A percentile compares a stretch with the other conserved stretches of the same genome.
phyloP scores from a whole-genome alignment of 1,139 yeast species.

The Diutina siamensis region DNA sequence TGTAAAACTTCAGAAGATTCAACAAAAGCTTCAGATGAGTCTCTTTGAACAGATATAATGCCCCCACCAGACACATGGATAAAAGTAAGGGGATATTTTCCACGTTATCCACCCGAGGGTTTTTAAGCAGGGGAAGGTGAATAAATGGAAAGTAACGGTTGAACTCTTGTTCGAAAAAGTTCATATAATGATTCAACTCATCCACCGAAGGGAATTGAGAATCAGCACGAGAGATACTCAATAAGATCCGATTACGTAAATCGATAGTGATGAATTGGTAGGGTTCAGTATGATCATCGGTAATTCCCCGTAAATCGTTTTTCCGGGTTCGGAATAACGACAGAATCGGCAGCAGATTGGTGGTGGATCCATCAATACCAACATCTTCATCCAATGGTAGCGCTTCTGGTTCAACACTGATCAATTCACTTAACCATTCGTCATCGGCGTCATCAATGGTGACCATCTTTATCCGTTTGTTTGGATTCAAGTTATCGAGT shows the following conservation, averaged over 20 bases:
- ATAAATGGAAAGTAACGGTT: slow-evolving; percentile 75
- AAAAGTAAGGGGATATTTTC: slow-evolving; percentile 70
- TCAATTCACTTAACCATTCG: slow-evolving; percentile 1
- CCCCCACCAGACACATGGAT: slow-evolving; percentile 83
- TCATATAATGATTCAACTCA: slow-evolving; percentile 64
- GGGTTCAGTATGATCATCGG: not conserved
- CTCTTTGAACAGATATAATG: slow-evolving; percentile 74
- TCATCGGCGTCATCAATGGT: not conserved
- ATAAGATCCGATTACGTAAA: slow-evolving; percentile 42
- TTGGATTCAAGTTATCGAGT: not conserved
- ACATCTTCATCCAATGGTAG: not conserved
- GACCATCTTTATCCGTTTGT: not conserved
- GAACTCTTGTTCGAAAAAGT: slow-evolving; percentile 62
- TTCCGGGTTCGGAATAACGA: slow-evolving; percentile 5
- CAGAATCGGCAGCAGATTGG: not conserved
- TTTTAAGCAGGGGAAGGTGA: slow-evolving; percentile 58
- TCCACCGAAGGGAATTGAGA: slow-evolving; percentile 63
- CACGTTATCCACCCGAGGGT: slow-evolving; percentile 38
- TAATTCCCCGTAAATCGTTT: not conserved
- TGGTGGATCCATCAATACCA: not conserved
- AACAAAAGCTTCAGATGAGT: slow-evolving; percentile 65
- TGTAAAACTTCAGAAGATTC: slow-evolving; percentile 67
- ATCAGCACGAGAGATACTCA: slow-evolving; percentile 34
- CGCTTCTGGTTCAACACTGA: not conserved
- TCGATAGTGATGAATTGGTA: slow-evolving; percentile 30